Percentiles rank a stretch among this genome's conserved stretches.
Conservation (phyloP, 371 early-diverging fungal species). For the Mortierella sp. region DNA sequence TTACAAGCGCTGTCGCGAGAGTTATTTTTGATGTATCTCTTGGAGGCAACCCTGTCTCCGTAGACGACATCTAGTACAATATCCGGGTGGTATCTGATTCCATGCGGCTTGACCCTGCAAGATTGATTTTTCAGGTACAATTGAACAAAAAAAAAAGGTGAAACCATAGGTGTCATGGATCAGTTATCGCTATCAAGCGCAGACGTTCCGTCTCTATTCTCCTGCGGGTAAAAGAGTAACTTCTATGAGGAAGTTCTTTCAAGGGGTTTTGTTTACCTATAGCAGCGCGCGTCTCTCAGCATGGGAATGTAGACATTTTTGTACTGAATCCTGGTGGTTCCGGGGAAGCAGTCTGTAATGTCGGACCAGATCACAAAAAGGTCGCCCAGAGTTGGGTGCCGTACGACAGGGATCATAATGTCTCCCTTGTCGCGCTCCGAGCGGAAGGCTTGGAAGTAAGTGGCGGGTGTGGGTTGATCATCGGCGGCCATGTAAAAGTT, state of each 20-base stretch:
- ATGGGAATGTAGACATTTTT: not conserved
- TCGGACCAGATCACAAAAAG: slow-evolving; percentile 4
- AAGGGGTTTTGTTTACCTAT: not conserved
- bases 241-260: not conserved
- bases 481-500: not conserved
- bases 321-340: not conserved
- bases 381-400: not conserved
- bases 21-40: too few relatives aligned
- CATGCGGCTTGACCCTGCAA: slow-evolving; percentile 45
- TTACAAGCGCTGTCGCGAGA: too few relatives aligned
- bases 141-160: not conserved
- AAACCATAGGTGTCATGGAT: not conserved
- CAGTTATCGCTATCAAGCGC: not conserved
- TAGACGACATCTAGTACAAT: slow-evolving; percentile 41
- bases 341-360: slow-evolving; percentile 1
- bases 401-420: not conserved
- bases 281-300: slow-evolving; percentile 5
- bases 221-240: not conserved
- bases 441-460: slow-evolving; percentile 1
- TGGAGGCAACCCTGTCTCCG: not conserved
- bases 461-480: not conserved
- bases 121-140: not conserved
- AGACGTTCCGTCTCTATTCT: not conserved
- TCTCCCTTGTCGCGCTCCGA: slow-evolving; percentile 1
- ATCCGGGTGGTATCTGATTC: slow-evolving; percentile 39